Conservation (phyloP, 805 yeast genomes). For the Wickerhamomyces rabaulensis region DNA sequence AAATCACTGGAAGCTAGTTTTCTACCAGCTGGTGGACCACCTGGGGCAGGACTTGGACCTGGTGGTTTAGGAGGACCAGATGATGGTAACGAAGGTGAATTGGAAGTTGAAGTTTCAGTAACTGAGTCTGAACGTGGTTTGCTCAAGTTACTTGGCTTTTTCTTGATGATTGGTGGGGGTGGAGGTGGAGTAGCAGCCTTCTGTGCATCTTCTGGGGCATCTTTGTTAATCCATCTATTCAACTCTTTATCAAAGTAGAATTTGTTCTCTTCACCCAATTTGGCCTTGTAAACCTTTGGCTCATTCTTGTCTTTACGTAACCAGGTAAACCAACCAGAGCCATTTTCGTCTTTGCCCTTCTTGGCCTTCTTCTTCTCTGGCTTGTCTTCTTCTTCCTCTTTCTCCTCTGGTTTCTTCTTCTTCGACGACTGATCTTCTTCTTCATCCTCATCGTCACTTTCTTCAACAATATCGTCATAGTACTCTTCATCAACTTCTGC, state of each 20-base stretch:
- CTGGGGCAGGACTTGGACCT: slow-evolving; percentile 1
- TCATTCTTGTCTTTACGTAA: slow-evolving; percentile 51
- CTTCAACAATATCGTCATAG: slow-evolving; percentile 39
- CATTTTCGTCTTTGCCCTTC: slow-evolving; percentile 5
- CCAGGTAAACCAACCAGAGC: slow-evolving; percentile 55
- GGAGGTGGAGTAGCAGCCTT: slow-evolving; percentile 70
- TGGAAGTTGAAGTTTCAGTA: slow-evolving; percentile 6
- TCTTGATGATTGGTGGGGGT: slow-evolving; percentile 38
- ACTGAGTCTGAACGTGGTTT: slow-evolving; percentile 35
- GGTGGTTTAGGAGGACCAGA: slow-evolving; percentile 3
- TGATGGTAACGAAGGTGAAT: slow-evolving; percentile 3
- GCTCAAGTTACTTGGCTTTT: slow-evolving; percentile 27
- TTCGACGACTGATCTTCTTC: slow-evolving; percentile 18
- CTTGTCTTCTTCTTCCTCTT: slow-evolving; percentile 18
- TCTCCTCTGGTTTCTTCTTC: slow-evolving; percentile 15
- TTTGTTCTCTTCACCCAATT: slow-evolving; percentile 71
- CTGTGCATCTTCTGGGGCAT: slow-evolving; percentile 59
- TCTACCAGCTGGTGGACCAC: slow-evolving; percentile 5
- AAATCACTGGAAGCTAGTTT: slow-evolving; percentile 29
- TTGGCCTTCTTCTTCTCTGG: slow-evolving; percentile 14
- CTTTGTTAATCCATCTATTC: slow-evolving; percentile 81
- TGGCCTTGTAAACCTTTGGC: slow-evolving; percentile 77
- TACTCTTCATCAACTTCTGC: slow-evolving; percentile 41
- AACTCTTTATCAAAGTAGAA: slow-evolving; percentile 79
- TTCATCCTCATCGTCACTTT: slow-evolving; percentile 34